Conservation (phyloP, 768 basidiomycete species). For the Pulveroboletus sp. region DNA sequence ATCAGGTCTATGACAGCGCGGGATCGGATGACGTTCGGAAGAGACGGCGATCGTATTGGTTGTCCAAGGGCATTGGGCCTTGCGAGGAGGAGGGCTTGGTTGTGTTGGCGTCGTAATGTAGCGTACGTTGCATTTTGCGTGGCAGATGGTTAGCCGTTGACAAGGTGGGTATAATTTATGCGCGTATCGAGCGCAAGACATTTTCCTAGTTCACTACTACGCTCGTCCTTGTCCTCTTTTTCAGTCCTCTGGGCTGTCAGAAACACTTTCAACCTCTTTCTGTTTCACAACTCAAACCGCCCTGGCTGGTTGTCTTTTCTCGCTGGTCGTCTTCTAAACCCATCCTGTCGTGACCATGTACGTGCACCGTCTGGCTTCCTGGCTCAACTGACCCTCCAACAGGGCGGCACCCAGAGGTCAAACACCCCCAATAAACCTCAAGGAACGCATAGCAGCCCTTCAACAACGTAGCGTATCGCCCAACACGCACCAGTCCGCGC, state of each 20-base stretch:
- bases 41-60: slow-evolving; percentile 51
- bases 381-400: slow-evolving; percentile 15
- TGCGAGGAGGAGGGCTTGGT: slow-evolving; percentile 15
- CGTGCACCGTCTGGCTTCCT: slow-evolving; percentile 1
- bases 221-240: neutral
- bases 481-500: slow-evolving; percentile 32
- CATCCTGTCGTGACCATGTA: slow-evolving; percentile 20
- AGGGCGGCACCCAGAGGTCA: slow-evolving; percentile 29
- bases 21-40: slow-evolving; percentile 22
- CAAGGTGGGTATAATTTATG: slow-evolving; percentile 6
- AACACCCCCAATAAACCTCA: slow-evolving; percentile 51
- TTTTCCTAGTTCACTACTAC: neutral
- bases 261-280: slow-evolving; percentile 8
- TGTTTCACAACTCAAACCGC: slow-evolving; percentile 10
- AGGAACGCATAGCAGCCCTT: slow-evolving; percentile 80
- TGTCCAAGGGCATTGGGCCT: slow-evolving; percentile 48
- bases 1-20: slow-evolving; percentile 21
- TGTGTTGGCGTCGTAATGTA: neutral
- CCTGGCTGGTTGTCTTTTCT: slow-evolving; percentile 21
- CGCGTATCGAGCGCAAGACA: neutral
- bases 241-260: slow-evolving; percentile 6
- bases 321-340: slow-evolving; percentile 22
- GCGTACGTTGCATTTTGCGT: neutral
- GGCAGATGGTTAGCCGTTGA: neutral
- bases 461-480: slow-evolving; percentile 50